phyloP scores from a whole-genome alignment of 768 basidiomycete genomes.

The Albatrellus ellisii region DNA sequence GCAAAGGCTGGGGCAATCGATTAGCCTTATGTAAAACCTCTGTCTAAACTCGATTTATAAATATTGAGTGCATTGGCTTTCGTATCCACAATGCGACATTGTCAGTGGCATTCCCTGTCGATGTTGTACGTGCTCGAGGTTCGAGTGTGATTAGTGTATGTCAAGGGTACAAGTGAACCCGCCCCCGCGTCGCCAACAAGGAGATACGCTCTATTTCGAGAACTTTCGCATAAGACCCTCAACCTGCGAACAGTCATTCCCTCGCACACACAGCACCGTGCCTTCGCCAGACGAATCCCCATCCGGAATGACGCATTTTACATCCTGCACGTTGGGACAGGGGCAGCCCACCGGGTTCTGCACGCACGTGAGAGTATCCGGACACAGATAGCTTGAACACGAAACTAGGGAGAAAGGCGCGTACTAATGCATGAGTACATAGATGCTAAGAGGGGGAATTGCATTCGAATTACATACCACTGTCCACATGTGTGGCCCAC shows the following conservation, averaged over 20 bases:
- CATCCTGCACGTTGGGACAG: constrained; percentile 63
- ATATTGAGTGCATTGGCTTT: too few species aligned
- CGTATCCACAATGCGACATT: too few species aligned
- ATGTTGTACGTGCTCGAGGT: too few species aligned
- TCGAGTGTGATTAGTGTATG: too few species aligned
- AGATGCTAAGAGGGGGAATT: background rate
- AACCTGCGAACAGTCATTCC: constrained; percentile 46
- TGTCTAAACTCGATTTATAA: too few species aligned
- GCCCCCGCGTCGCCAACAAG: too few species aligned
- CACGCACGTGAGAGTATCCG: constrained; percentile 61
- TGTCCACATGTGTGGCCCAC: constrained; percentile 12
- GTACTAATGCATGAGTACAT: background rate
- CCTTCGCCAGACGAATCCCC: constrained; percentile 34
- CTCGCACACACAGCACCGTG: constrained; percentile 56
- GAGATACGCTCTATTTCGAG: too few species aligned
- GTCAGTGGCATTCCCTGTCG: too few species aligned
- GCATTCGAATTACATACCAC: constrained; percentile 4
- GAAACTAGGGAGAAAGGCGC: constrained; percentile 40
- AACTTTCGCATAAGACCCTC: constrained; percentile 36
- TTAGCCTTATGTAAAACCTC: too few species aligned
- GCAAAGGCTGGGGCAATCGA: too few species aligned
- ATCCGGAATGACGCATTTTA: constrained; percentile 68
- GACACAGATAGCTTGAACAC: constrained; percentile 68
- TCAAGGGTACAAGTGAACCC: too few species aligned
- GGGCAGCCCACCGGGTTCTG: constrained; percentile 52